phyloP scores from a whole-genome alignment of 345 rosid genomes.

The Linum usitatissimum region DNA sequence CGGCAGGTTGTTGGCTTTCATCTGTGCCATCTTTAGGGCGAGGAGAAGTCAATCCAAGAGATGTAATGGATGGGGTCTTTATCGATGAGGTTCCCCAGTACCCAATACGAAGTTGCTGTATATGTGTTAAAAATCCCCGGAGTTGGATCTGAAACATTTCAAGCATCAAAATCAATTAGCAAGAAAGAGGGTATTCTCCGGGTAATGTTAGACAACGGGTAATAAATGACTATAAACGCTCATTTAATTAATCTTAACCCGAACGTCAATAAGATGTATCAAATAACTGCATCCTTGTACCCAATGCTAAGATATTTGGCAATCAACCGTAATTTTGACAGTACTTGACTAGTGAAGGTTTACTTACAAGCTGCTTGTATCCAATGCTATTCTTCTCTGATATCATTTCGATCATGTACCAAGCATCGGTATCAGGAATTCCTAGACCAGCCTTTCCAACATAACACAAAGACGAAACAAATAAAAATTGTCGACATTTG shows the following conservation, averaged over 20 bases:
- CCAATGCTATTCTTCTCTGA: conserved; percentile 87
- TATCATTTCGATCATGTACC: conserved; percentile 86
- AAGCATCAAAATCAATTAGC: neutral
- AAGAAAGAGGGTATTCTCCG: neutral
- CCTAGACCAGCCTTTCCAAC: conserved; percentile 78
- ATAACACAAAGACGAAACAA: conserved; percentile 7
- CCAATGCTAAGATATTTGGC: neutral
- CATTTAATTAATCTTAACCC: too few species aligned
- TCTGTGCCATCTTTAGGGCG: conserved; percentile 59
- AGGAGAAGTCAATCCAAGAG: conserved; percentile 77
- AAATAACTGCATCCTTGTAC: neutral
- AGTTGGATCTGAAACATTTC: conserved; percentile 59
- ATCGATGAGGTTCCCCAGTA: conserved; percentile 87
- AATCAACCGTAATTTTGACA: conserved; percentile 3
- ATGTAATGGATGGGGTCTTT: conserved; percentile 45
- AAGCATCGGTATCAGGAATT: conserved; percentile 81
- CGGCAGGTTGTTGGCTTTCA: conserved; percentile 80
- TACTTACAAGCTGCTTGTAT: conserved; percentile 71
- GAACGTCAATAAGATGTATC: too few species aligned
- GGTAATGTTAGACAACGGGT: neutral
- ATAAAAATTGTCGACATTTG: neutral
- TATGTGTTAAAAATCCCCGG: conserved; percentile 88
- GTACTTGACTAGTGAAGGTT: neutral
- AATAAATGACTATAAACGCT: neutral
- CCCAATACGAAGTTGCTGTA: conserved; percentile 80